Evolutionary conservation across 352 stramenopile genomes (phyloP).

Genomic region (Globisporangium echinulatum): DNA sequence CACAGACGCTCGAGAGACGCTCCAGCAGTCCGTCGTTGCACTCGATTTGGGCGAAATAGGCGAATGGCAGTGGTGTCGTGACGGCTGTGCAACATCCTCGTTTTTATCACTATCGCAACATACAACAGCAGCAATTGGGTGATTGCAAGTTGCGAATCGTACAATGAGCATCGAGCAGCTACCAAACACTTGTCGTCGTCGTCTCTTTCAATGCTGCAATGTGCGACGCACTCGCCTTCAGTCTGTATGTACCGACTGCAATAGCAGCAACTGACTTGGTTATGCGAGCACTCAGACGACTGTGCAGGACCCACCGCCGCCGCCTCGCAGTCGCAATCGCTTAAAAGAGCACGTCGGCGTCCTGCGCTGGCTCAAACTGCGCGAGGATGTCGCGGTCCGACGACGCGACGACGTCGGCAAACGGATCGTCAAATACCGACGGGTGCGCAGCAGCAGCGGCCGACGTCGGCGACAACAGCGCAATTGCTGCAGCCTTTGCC

Average conservation of each 20-base stretch:
- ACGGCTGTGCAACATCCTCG: background rate
- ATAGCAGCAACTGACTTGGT: too few species aligned
- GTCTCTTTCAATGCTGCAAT: too few species aligned
- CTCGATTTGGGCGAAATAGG: background rate
- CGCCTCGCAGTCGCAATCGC: background rate
- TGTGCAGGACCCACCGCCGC: background rate
- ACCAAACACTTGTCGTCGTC: background rate
- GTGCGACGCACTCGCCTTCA: too few species aligned
- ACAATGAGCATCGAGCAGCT: background rate
- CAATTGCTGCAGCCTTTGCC: conserved; percentile 11
- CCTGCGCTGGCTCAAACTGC: conserved; percentile 64
- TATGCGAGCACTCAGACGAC: background rate
- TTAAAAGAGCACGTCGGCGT: conserved; percentile 82
- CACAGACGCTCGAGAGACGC: too few species aligned
- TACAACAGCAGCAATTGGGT: too few species aligned
- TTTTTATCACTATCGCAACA: background rate
- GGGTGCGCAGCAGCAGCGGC: conserved; percentile 10
- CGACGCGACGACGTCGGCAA: conserved; percentile 47
- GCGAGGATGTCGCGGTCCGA: conserved; percentile 79
- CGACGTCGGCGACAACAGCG: conserved; percentile 12
- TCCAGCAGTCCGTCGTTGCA: too few species aligned
- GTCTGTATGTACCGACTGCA: too few species aligned
- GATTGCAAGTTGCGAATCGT: background rate
- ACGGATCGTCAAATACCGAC: conserved; percentile 51
- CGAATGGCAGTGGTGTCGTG: background rate